These are phyloP conservation scores for Moniliophthora roreri DNA, from an alignment of 1,284 basidiomycete genomes.

Conservation along the genomic window DNA sequence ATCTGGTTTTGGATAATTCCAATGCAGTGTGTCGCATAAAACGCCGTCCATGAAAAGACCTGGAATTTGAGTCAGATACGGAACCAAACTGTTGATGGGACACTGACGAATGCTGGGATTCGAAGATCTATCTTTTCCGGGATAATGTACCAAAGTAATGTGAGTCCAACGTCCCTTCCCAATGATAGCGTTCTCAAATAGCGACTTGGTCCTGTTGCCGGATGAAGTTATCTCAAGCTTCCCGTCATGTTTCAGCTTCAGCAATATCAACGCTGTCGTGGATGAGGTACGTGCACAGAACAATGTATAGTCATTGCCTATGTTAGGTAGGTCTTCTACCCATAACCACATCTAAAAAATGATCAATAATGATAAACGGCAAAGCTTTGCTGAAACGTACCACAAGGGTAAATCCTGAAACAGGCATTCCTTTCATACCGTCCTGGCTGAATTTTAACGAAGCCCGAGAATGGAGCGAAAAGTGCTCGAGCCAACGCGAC, in stretches of 20 bases:
- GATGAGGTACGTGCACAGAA: conserved; percentile 43
- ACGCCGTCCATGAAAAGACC: conserved; percentile 74
- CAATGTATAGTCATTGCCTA: conserved; percentile 35
- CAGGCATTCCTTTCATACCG: conserved; percentile 48
- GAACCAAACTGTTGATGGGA: background rate
- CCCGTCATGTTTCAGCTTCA: conserved; percentile 56
- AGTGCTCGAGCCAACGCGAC: conserved; percentile 72
- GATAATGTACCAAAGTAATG: conserved; percentile 61
- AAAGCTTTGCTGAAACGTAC: conserved; percentile 31
- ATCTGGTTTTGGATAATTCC: conserved; percentile 59
- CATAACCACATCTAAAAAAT: conserved; percentile 62
- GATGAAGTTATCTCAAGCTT: conserved; percentile 50
- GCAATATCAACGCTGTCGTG: conserved; percentile 34
- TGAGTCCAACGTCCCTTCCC: conserved; percentile 67
- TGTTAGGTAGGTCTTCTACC: conserved; percentile 55
- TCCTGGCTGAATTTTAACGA: conserved; percentile 46
- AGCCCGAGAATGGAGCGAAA: conserved; percentile 60
- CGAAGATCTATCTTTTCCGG: conserved; percentile 41
- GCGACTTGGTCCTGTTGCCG: conserved; percentile 35
- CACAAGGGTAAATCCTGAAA: conserved; percentile 69
- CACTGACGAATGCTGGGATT: conserved; percentile 63
- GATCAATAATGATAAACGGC: conserved; percentile 4
- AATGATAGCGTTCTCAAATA: conserved; percentile 47
- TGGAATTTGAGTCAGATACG: conserved; percentile 26
- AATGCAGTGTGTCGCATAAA: conserved; percentile 58